Evolutionary conservation across 2,329 filamentous ascomycete genomes (phyloP), one percentile per base, ranked within the genome.

Genomic region (Didymella lethalis): DNA sequence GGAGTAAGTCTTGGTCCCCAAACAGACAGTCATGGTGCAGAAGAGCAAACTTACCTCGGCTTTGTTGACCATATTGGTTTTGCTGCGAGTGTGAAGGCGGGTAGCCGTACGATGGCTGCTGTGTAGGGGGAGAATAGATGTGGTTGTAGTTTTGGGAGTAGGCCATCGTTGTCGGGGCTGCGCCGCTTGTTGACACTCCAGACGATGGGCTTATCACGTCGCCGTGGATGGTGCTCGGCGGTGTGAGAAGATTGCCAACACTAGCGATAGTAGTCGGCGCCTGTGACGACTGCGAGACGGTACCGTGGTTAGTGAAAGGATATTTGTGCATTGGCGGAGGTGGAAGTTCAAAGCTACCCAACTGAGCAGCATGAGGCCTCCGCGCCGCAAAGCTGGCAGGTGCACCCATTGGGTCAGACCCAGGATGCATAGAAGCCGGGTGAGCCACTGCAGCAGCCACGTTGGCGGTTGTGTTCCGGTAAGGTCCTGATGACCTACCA

Each of bases 311-410:
- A 71, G 66, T 74, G 63, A 70, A 77, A 57, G 81, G 77, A 68
- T 83, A 85, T 74, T 86, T 86, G 68, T 84, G 73, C 70, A 85
- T 80, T 49, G 85, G 83, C 66, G 87, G 87, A 53, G 88, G 86
- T 50, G 74, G 64, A 49, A 92, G 84, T 71, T 90, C 87, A 73
- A 91, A 91, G 66, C 79, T 84, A 57, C 89, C 89, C 62, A 93
- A 83, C 68, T 85, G 85, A 57, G 85, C 86, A 62, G 89, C 87
- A 71, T 89, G 89, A 72, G 88, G 86, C 77, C 90, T 86, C 71
- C 90, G 86, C 76, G 88, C 84, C 67, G 88, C 86, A 75, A 93
- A 88, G 80, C 89, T 90, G 73, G 84, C 82, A 68, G 85, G 83
- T 70, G 83, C 81, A 76, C 83, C 83, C 80, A 88, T 84, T 75